Evolutionary conservation across 495 filamentous ascomycete species (phyloP), one percentile per base, ranked within the genome.

Genomic region (Aspergillus saccharolyticus): DNA sequence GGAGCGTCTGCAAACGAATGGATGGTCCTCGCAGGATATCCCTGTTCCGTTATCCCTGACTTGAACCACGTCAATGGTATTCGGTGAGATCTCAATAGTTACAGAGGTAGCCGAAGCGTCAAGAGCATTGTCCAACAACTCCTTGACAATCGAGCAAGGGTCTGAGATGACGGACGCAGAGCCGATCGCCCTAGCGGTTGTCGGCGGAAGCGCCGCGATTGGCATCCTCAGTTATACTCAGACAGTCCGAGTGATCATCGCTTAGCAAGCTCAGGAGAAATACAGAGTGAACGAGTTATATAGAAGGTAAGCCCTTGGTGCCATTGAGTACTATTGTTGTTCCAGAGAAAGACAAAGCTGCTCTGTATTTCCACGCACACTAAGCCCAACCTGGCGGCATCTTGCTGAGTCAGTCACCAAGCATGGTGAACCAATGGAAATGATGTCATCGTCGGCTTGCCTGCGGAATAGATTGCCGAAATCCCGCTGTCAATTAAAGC

Each of bases 31-130:
- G 2, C 80, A 74, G 10, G 80, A 67, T 57, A 98, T 95, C 0
- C 94, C 94, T 58, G 83, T 71, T 20, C 94, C 94, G 72, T 96
- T 96, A 70, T 98, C 94, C 56, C 88, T 87, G 54, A 97, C 85
- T 60, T 93, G 89, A 47, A 98, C 86, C n/a, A 82, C 76, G 67
- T 93, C 89, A 14, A 97, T 66, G 0, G 87, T 84, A 60, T 97
- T 91, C 21, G 75, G 62, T 2, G 89, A 87, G 24, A 96, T 76
- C 55, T 92, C 79, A 30, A 97, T 74, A 25, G 83, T 78, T 42
- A 97, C 77, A 0, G 83, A 83, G 2, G 86, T 84, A 5, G 93
- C 88, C 21, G 80, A 79, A 4, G 93, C 89, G 69, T 97, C 94
- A 9, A 97, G 77, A 18, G 90, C 83, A 68, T 98, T 98, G 57